Percentiles rank a stretch among this genome's conserved stretches.
Evolutionary conservation across 305 asterid species (phyloP).

Genomic region (Euphrasia arctica): DNA sequence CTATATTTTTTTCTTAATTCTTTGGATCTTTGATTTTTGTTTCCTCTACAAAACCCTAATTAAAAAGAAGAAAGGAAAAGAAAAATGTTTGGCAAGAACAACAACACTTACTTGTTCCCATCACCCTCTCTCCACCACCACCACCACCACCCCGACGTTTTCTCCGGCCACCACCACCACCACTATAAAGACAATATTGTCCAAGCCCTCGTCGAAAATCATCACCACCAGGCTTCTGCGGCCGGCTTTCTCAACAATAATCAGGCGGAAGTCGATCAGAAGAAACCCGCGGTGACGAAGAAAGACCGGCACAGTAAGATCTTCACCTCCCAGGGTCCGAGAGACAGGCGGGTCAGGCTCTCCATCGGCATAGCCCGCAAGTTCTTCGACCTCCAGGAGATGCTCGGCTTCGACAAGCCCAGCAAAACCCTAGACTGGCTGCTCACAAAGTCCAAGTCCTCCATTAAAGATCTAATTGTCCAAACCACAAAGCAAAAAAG

Average conservation of each 20-base stretch:
- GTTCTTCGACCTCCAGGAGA: conserved; percentile 87
- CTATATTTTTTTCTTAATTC: too few species aligned
- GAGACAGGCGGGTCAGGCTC: conserved; percentile 80
- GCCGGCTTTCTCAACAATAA: conserved; percentile 18
- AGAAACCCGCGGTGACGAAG: conserved; percentile 26
- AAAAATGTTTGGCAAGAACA: conserved; percentile 35
- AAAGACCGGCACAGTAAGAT: conserved; percentile 76
- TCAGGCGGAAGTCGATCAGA: neutral
- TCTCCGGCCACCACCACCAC: conserved; percentile 30
- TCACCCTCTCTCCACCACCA: conserved; percentile 34
- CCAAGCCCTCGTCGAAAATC: neutral
- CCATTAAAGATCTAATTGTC: conserved; percentile 49
- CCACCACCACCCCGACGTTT: conserved; percentile 34
- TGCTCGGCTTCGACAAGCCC: conserved; percentile 73
- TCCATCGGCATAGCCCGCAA: conserved; percentile 72
- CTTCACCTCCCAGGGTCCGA: conserved; percentile 65
- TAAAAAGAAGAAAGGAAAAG: neutral
- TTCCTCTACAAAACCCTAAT: neutral
- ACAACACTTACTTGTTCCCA: conserved; percentile 35
- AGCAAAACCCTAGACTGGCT: conserved; percentile 92
- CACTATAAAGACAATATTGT: neutral
- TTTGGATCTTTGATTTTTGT: neutral
- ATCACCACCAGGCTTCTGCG: neutral
- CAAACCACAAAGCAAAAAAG: conserved; percentile 26
- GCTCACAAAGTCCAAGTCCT: conserved; percentile 56